Percentiles rank a stretch among this genome's conserved stretches.
These are phyloP conservation scores for Phytophthora parvispora DNA, from an alignment of 352 stramenopile species.

Conservation along the genomic window DNA sequence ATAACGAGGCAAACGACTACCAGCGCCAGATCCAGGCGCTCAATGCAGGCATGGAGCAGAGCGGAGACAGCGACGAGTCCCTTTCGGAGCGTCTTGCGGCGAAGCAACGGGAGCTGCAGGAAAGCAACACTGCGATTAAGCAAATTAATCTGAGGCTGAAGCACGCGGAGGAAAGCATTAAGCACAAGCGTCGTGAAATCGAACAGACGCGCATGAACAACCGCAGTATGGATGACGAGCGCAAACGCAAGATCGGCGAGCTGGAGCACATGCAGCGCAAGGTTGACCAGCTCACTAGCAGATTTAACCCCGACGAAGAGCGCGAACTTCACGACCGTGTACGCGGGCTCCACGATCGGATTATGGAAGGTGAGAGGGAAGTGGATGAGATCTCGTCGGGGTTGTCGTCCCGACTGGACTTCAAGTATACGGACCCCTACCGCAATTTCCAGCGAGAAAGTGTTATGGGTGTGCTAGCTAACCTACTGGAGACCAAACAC, in stretches of 20 bases:
- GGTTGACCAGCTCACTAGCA: constrained; percentile 64
- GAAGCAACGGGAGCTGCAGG: constrained; percentile 86
- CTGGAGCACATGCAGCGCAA: constrained; percentile 70
- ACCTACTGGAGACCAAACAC: constrained; percentile 96
- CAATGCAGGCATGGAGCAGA: constrained; percentile 89
- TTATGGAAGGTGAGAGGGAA: constrained; percentile 80
- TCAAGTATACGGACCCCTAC: constrained; percentile 97
- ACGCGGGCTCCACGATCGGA: constrained; percentile 68
- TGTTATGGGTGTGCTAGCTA: constrained; percentile 98
- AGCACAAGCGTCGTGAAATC: constrained; percentile 77
- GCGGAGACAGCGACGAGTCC: constrained; percentile 77
- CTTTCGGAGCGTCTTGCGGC: constrained; percentile 78
- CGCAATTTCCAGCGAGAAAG: constrained; percentile 95
- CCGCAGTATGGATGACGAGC: constrained; percentile 72
- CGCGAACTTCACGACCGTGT: constrained; percentile 68
- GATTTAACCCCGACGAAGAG: constrained; percentile 87
- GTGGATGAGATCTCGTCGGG: constrained; percentile 95
- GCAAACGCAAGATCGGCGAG: constrained; percentile 71
- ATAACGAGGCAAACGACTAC: constrained; percentile 75
- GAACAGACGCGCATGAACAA: constrained; percentile 84
- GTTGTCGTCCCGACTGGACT: constrained; percentile 96
- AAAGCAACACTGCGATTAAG: constrained; percentile 83
- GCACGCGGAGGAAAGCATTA: constrained; percentile 91
- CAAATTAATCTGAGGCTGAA: constrained; percentile 96
- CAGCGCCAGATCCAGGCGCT: constrained; percentile 88